Evolutionary conservation across 2,329 filamentous ascomycete genomes (phyloP).

Genomic region (Thielaviopsis ethacetica): DNA sequence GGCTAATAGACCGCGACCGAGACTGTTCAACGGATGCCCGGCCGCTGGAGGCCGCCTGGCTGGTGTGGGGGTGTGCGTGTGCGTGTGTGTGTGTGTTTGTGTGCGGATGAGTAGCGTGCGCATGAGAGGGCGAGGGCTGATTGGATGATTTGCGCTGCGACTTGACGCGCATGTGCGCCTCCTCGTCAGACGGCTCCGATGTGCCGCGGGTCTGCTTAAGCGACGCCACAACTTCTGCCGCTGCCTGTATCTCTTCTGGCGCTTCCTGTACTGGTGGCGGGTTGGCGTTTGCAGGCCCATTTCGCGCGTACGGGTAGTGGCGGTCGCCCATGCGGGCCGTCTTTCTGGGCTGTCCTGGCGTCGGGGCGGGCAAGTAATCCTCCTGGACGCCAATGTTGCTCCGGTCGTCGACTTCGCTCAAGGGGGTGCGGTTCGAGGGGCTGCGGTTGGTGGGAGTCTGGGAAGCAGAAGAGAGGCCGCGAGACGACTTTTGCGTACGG

Average conservation of each 20-base stretch:
- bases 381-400: constrained; percentile 55
- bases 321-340: constrained; percentile 55
- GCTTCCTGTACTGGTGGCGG: constrained; percentile 30
- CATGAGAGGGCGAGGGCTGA: constrained; percentile 8
- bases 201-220: constrained; percentile 44
- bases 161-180: constrained; percentile 60
- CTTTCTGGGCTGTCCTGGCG: constrained; percentile 89
- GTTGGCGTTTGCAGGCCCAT: constrained; percentile 20
- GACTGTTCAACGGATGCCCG: constrained; percentile 1
- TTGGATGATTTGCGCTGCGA: constrained; percentile 45
- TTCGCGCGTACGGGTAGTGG: constrained; percentile 55
- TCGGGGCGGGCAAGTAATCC: constrained; percentile 86
- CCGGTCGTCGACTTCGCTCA: constrained; percentile 86
- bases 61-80: background rate
- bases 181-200: constrained; percentile 56
- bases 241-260: constrained; percentile 32
- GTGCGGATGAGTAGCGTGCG: too few relatives aligned
- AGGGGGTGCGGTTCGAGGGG: constrained; percentile 59
- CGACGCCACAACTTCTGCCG: constrained; percentile 43
- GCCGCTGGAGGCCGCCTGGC: background rate
- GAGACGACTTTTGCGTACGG: constrained; percentile 41
- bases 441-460: constrained; percentile 74
- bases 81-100: background rate
- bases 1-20: constrained; percentile 47
- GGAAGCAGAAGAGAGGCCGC: constrained; percentile 50